Evolutionary conservation across 768 basidiomycete species (phyloP).

Genomic region (Boletus sp.): DNA sequence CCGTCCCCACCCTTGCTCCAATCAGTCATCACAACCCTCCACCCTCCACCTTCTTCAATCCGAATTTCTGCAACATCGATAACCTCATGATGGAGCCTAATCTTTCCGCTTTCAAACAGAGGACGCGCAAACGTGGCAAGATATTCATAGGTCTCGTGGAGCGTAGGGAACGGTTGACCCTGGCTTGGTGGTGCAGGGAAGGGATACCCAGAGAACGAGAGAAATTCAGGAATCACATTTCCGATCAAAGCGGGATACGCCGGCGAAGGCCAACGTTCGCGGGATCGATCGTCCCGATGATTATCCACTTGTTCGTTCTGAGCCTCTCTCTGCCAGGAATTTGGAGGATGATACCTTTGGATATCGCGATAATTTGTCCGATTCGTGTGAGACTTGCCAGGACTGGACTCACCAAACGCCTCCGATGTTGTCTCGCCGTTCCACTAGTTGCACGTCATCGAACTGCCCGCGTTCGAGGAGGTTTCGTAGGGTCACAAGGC

Average conservation of each 20-base stretch:
- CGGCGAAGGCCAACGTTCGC: constrained; percentile 42
- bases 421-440: constrained; percentile 46
- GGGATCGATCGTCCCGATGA: constrained; percentile 1
- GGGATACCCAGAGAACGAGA: constrained; percentile 30
- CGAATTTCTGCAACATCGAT: constrained; percentile 36
- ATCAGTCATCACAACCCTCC: constrained; percentile 40
- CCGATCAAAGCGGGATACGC: constrained; percentile 49
- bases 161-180: constrained; percentile 31
- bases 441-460: constrained; percentile 44
- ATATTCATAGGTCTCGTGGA: constrained; percentile 29
- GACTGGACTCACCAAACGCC: constrained; percentile 44
- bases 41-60: constrained; percentile 28
- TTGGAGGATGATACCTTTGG: constrained; percentile 14
- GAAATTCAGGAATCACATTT: constrained; percentile 46
- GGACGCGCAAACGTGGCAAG: constrained; percentile 27
- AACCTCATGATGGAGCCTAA: constrained; percentile 44
- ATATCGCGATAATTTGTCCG: background rate
- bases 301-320: background rate
- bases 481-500: constrained; percentile 51
- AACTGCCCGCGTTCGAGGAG: constrained; percentile 41
- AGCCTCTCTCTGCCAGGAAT: background rate
- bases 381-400: background rate
- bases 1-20: constrained; percentile 30
- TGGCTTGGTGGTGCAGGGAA: constrained; percentile 26
- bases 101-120: constrained; percentile 28